These are phyloP conservation scores for Hylodesmum podocarpum DNA, from an alignment of 306 rosid genomes.

Conservation along the genomic window DNA sequence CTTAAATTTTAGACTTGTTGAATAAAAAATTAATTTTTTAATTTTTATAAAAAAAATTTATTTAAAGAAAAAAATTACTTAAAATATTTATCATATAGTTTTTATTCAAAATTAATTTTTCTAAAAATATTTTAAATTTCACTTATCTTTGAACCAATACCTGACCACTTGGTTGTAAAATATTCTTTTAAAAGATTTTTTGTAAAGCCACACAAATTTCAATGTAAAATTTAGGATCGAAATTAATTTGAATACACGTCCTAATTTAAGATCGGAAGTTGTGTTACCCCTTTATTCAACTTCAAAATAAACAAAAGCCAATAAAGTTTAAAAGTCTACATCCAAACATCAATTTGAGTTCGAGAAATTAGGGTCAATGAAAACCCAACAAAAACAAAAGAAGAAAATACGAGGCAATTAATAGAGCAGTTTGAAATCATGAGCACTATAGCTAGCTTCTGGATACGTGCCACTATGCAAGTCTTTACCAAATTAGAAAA, in stretches of 20 bases:
- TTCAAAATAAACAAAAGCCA: background rate
- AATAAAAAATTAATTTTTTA: too few relatives aligned
- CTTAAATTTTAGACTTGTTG: too few relatives aligned
- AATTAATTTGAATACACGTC: background rate
- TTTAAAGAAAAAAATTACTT: too few relatives aligned
- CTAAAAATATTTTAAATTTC: too few relatives aligned
- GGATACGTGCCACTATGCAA: background rate
- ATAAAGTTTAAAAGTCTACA: background rate
- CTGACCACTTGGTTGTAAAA: too few relatives aligned
- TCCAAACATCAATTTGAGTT: background rate
- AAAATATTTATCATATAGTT: too few relatives aligned
- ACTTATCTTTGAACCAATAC: too few relatives aligned
- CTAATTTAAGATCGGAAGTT: too few relatives aligned
- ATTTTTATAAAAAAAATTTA: too few relatives aligned
- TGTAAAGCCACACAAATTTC: background rate
- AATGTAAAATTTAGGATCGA: background rate
- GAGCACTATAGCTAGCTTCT: background rate
- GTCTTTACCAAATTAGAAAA: slow-evolving; percentile 3
- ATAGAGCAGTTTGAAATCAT: background rate
- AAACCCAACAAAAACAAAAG: background rate
- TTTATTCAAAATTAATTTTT: too few relatives aligned
- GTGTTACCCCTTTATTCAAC: background rate
- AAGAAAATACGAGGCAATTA: background rate
- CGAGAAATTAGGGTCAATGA: slow-evolving; percentile 20
- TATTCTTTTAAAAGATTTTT: background rate